Percentiles rank a stretch among this genome's conserved stretches.
Conservation (phyloP, 2,329 filamentous ascomycete species). For the Microcyclosporella mali region DNA sequence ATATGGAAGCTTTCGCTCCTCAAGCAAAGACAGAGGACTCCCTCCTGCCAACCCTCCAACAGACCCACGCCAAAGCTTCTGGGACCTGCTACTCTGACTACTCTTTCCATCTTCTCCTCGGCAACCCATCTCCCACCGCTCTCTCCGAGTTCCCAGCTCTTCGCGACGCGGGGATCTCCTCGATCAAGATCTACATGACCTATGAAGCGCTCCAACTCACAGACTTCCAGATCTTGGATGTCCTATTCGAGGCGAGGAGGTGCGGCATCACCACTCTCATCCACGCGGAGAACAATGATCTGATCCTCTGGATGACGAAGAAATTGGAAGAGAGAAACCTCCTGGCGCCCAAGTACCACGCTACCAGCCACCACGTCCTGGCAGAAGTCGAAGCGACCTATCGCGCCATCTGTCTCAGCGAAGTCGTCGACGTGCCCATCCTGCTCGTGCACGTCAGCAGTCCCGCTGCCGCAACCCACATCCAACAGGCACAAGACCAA, state of each 20-base stretch:
- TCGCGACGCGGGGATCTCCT: slow-evolving; percentile 34
- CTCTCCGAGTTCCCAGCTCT: slow-evolving; percentile 34
- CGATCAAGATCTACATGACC: slow-evolving; percentile 42
- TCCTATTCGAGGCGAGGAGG: slow-evolving; percentile 35
- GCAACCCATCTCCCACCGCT: slow-evolving; percentile 28
- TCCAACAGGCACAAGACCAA: slow-evolving; percentile 44
- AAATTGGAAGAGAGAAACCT: slow-evolving; percentile 46
- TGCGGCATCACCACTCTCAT: slow-evolving; percentile 51
- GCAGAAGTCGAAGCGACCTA: slow-evolving; percentile 50
- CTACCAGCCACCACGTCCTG: slow-evolving; percentile 44
- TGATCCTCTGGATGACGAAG: slow-evolving; percentile 50
- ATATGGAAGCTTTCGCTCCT: slow-evolving; percentile 36
- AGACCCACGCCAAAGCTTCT: slow-evolving; percentile 39
- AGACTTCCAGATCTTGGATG: slow-evolving; percentile 35
- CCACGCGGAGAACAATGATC: slow-evolving; percentile 50
- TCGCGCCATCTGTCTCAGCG: slow-evolving; percentile 46
- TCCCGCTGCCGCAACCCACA: slow-evolving; percentile 42
- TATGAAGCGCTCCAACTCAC: slow-evolving; percentile 36
- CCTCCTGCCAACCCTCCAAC: slow-evolving; percentile 39
- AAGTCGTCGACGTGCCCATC: slow-evolving; percentile 48
- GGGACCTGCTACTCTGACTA: slow-evolving; percentile 46
- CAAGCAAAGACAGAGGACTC: slow-evolving; percentile 42
- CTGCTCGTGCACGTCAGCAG: slow-evolving; percentile 50
- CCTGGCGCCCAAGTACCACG: slow-evolving; percentile 49
- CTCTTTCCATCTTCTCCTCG: slow-evolving; percentile 37